phyloP scores from a whole-genome alignment of 2,329 filamentous ascomycete species.

The Xylaria sp. region DNA sequence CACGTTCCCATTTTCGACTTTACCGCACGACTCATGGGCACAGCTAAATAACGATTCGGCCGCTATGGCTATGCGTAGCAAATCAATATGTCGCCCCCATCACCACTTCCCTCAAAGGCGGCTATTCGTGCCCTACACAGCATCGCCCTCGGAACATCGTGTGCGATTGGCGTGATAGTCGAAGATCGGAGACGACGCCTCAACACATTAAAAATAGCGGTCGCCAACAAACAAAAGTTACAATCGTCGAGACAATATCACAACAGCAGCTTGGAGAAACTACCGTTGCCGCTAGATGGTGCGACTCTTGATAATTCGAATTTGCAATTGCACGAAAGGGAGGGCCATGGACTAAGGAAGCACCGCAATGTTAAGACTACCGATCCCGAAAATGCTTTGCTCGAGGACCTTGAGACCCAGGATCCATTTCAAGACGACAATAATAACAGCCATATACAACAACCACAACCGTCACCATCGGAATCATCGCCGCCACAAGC shows the following conservation, averaged over 20 bases:
- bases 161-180: slow-evolving; percentile 64
- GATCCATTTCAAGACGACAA: not conserved
- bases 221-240: slow-evolving; percentile 65
- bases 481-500: not conserved
- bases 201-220: slow-evolving; percentile 60
- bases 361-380: not conserved
- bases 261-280: slow-evolving; percentile 37
- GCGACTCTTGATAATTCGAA: slow-evolving; percentile 26
- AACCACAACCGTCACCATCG: not conserved
- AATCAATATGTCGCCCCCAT: slow-evolving; percentile 57
- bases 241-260: slow-evolving; percentile 54
- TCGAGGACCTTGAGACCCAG: not conserved
- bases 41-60: slow-evolving; percentile 5
- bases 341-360: not conserved
- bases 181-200: slow-evolving; percentile 68
- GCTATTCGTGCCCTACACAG: slow-evolving; percentile 66
- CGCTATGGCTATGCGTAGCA: slow-evolving; percentile 27
- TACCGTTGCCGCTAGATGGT: slow-evolving; percentile 37
- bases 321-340: slow-evolving; percentile 40
- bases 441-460: not conserved
- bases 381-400: not conserved
- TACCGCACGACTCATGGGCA: slow-evolving; percentile 18
- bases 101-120: slow-evolving; percentile 65
- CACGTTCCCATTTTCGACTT: not conserved
- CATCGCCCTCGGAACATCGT: slow-evolving; percentile 67